These are phyloP conservation scores for Mucor saturninus DNA, from an alignment of 371 early-diverging fungal species.

Conservation along the genomic window DNA sequence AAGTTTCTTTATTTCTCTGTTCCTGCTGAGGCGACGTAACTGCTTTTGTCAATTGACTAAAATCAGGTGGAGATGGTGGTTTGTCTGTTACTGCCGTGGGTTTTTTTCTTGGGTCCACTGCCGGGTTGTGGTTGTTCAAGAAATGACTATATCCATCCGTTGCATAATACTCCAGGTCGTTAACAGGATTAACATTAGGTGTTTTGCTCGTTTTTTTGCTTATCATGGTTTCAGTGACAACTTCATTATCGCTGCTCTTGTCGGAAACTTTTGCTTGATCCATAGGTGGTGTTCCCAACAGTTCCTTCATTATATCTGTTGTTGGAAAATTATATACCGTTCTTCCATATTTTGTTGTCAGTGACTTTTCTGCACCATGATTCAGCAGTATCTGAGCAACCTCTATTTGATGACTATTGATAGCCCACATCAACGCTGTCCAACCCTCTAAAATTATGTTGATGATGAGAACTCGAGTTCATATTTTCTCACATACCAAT, in stretches of 20 bases:
- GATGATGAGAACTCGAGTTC: constrained; percentile 6
- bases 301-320: constrained; percentile 36
- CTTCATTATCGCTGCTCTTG: neutral
- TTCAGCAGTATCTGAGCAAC: constrained; percentile 71
- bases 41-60: constrained; percentile 8
- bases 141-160: constrained; percentile 34
- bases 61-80: constrained; percentile 6
- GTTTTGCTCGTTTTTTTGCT: neutral
- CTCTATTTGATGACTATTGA: constrained; percentile 70
- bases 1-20: neutral
- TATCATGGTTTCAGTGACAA: neutral
- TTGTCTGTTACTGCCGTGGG: neutral
- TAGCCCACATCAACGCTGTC: constrained; percentile 94
- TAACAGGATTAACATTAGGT: neutral
- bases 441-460: constrained; percentile 72
- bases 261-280: neutral
- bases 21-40: neutral
- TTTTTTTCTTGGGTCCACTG: constrained; percentile 13
- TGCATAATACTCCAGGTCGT: constrained; percentile 30
- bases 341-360: constrained; percentile 67
- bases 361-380: constrained; percentile 67
- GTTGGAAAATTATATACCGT: constrained; percentile 71
- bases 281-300: constrained; percentile 6
- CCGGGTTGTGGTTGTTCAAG: constrained; percentile 23
- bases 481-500: constrained; percentile 1